Evolutionary conservation across 768 basidiomycete genomes (phyloP).

Genomic region (Leccinum variicolor): DNA sequence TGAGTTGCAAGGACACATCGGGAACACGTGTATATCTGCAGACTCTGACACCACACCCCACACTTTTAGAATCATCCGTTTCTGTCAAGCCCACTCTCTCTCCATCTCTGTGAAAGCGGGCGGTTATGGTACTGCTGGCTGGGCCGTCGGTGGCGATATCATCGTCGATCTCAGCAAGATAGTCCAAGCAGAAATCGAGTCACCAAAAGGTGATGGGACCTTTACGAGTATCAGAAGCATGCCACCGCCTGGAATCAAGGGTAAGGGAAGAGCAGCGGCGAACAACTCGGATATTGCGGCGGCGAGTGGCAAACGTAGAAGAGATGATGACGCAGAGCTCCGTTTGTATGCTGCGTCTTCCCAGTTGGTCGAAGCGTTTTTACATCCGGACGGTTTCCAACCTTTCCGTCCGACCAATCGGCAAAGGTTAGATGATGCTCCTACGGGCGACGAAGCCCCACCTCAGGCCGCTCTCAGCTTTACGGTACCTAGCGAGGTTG

Average conservation of each 20-base stretch:
- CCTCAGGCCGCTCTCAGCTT: neutral
- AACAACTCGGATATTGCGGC: constrained; percentile 10
- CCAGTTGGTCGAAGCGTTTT: constrained; percentile 46
- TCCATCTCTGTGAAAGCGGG: constrained; percentile 85
- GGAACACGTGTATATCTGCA: constrained; percentile 2
- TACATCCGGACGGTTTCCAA: constrained; percentile 26
- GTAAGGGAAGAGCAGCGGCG: constrained; percentile 38
- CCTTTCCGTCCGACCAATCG: constrained; percentile 20
- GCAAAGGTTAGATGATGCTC: constrained; percentile 14
- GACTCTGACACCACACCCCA: constrained; percentile 2
- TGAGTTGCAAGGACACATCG: constrained; percentile 36
- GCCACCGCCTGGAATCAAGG: constrained; percentile 49
- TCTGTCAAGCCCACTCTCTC: constrained; percentile 68
- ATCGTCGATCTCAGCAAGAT: constrained; percentile 78
- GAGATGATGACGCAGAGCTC: constrained; percentile 51
- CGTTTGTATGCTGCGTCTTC: constrained; percentile 58
- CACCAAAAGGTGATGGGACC: constrained; percentile 48
- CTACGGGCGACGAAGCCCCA: neutral
- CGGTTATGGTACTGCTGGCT: constrained; percentile 88
- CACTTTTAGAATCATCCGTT: constrained; percentile 54
- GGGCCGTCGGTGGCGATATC: constrained; percentile 84
- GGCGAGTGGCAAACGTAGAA: constrained; percentile 46
- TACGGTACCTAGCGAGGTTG: neutral
- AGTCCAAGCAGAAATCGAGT: constrained; percentile 63
- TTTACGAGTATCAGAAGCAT: constrained; percentile 63